Evolutionary conservation across 139 green algal genomes (phyloP).

Genomic region (Tetraselmis chui): DNA sequence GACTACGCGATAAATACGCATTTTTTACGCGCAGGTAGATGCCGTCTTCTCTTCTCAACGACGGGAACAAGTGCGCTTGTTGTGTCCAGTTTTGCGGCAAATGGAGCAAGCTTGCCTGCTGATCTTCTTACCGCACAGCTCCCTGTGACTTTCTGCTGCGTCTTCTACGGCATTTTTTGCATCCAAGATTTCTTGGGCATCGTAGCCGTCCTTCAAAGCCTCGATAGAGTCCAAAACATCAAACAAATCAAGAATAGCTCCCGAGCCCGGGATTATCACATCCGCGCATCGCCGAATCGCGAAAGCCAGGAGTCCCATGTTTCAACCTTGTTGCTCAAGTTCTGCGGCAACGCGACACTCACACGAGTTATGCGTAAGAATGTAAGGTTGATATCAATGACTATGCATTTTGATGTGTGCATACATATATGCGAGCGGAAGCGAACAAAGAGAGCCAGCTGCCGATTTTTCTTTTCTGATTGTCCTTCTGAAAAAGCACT

Average conservation of each 20-base stretch:
- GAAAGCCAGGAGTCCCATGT: neutral
- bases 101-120: neutral
- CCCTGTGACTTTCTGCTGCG: neutral
- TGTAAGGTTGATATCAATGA: no score
- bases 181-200: neutral
- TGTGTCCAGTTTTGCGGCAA: neutral
- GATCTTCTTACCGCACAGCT: neutral
- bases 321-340: no score
- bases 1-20: no score
- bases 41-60: no score
- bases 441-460: no score
- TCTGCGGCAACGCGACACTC: no score
- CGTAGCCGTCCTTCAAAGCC: neutral
- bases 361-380: no score
- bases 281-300: neutral
- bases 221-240: neutral
- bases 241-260: neutral
- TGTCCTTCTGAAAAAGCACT: no score
- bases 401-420: no score
- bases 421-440: no score
- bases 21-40: no score
- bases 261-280: neutral
- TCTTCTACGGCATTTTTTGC: neutral
- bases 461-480: no score
- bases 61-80: neutral